These are phyloP conservation scores for Rhamnella rubrinervis DNA, from an alignment of 331 rosid genomes.

Conservation along the genomic window DNA sequence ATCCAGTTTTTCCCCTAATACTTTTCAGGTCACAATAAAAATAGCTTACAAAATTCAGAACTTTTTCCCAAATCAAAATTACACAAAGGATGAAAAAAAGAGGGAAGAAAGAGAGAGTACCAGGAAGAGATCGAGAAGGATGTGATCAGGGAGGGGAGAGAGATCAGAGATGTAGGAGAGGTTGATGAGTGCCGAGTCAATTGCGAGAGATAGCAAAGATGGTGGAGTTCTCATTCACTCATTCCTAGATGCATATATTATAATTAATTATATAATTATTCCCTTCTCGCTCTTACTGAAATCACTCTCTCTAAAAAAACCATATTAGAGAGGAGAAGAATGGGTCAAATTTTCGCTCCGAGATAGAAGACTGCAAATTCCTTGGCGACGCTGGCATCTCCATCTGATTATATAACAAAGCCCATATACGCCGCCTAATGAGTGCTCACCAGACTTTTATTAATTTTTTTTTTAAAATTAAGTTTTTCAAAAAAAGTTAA, in stretches of 20 bases:
- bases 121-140: constrained; percentile 77
- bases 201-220: constrained; percentile 71
- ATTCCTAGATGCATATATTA: background rate
- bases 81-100: background rate
- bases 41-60: background rate
- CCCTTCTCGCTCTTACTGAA: background rate
- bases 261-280: background rate
- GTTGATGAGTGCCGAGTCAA: constrained; percentile 80
- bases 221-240: constrained; percentile 93
- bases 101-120: constrained; percentile 28
- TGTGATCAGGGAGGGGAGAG: constrained; percentile 85
- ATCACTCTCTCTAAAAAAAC: background rate
- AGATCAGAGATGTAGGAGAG: constrained; percentile 86
- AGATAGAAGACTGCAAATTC: constrained; percentile 10
- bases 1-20: background rate
- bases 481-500: too few species aligned
- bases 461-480: too few species aligned
- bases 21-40: background rate
- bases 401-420: too few species aligned
- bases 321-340: constrained; percentile 1
- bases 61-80: background rate
- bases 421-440: background rate
- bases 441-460: too few species aligned
- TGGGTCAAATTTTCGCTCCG: constrained; percentile 30
- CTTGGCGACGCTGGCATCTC: too few species aligned